A percentile compares a stretch with the other conserved stretches of the same genome.
These are phyloP conservation scores for Boletus coccyginus DNA, from an alignment of 768 basidiomycete species.

Conservation along the genomic window DNA sequence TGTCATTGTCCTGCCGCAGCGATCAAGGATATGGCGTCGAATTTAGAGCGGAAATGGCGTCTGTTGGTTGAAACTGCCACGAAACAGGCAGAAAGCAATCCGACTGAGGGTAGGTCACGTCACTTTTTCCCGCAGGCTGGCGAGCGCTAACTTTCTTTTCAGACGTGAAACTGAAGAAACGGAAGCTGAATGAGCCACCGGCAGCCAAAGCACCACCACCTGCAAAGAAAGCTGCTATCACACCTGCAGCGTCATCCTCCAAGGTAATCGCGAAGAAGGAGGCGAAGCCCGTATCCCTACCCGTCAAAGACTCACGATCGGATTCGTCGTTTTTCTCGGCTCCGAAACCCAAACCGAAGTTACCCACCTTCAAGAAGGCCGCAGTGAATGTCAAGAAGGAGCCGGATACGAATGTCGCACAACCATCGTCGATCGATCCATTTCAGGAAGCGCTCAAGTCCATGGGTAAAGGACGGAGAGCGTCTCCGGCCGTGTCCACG, in stretches of 20 bases:
- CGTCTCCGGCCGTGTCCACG: slow-evolving; percentile 59
- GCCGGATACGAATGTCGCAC: slow-evolving; percentile 57
- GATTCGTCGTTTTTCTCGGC: slow-evolving; percentile 89
- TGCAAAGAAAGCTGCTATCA: slow-evolving; percentile 62
- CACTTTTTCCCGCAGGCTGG: slow-evolving; percentile 34
- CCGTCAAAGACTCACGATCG: slow-evolving; percentile 74
- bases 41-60: slow-evolving; percentile 84
- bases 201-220: slow-evolving; percentile 51
- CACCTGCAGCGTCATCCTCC: slow-evolving; percentile 19
- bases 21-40: slow-evolving; percentile 91
- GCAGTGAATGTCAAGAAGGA: slow-evolving; percentile 50
- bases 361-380: slow-evolving; percentile 86
- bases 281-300: slow-evolving; percentile 29
- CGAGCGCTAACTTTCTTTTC: slow-evolving; percentile 22
- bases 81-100: slow-evolving; percentile 42
- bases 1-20: slow-evolving; percentile 52
- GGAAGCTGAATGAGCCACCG: slow-evolving; percentile 59
- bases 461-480: slow-evolving; percentile 61
- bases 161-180: slow-evolving; percentile 70
- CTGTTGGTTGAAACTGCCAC: slow-evolving; percentile 53
- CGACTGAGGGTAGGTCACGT: slow-evolving; percentile 72
- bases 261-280: slow-evolving; percentile 58
- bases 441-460: slow-evolving; percentile 81
- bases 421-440: slow-evolving; percentile 74
- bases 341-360: slow-evolving; percentile 78